These are phyloP conservation scores for Phoma sp. DNA, from an alignment of 2,329 filamentous ascomycete species.

Conservation along the genomic window DNA sequence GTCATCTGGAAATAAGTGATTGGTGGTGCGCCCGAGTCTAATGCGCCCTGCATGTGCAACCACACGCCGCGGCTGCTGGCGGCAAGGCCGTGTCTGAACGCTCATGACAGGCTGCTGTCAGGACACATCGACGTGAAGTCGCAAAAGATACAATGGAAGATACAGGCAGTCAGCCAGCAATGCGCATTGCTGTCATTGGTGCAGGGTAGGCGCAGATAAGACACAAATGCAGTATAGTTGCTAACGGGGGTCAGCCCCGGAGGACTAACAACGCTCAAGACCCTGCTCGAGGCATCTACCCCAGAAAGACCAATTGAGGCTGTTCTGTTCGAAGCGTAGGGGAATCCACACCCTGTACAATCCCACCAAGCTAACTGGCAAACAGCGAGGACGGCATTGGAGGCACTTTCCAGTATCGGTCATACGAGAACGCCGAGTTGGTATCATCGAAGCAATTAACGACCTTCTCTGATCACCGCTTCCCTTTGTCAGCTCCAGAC, in stretches of 20 bases:
- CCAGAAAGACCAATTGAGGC: conserved; percentile 48
- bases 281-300: conserved; percentile 39
- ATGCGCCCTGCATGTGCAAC: conserved; percentile 2
- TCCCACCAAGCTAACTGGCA: conserved; percentile 2
- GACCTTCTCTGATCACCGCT: conserved; percentile 58
- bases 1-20: conserved; percentile 1
- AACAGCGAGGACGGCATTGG: conserved; percentile 50
- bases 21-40: background rate
- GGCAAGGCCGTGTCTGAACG: background rate
- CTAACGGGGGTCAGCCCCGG: conserved; percentile 28
- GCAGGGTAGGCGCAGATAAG: conserved; percentile 29
- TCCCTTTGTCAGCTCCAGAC: conserved; percentile 48
- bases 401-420: conserved; percentile 56
- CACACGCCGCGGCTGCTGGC: background rate
- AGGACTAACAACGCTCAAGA: conserved; percentile 38
- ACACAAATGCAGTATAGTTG: background rate
- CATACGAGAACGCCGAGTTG: conserved; percentile 59
- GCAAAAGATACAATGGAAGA: background rate
- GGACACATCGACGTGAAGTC: background rate
- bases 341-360: too few species aligned
- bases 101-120: background rate
- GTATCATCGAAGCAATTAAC: conserved; percentile 60
- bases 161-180: conserved; percentile 23
- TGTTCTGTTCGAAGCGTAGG: conserved; percentile 53
- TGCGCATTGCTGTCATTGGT: conserved; percentile 38